A percentile compares a stretch with the other conserved stretches of the same genome.
Conservation (phyloP, 2,329 filamentous ascomycete species). For the Aquanectria penicillioides region DNA sequence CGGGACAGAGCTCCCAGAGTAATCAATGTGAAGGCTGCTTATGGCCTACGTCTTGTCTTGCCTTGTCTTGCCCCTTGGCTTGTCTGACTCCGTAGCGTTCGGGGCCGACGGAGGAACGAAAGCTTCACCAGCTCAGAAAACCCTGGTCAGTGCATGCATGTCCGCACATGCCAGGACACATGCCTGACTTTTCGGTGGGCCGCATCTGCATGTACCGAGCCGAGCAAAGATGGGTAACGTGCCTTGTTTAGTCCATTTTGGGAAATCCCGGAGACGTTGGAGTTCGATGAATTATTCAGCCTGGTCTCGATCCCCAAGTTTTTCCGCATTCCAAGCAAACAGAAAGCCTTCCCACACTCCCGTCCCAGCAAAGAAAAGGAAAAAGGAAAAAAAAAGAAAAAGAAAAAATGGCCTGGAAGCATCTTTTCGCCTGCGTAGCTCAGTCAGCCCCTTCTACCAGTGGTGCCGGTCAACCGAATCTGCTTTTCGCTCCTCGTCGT, state of each 20-base stretch:
- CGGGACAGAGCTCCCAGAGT: too few relatives aligned
- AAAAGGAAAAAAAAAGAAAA: too few relatives aligned
- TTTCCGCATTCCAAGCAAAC: too few relatives aligned
- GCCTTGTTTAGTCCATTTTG: constrained; percentile 23
- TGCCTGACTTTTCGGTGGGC: too few relatives aligned
- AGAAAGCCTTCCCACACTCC: too few relatives aligned
- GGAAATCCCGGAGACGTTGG: constrained; percentile 29
- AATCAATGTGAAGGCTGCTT: too few relatives aligned
- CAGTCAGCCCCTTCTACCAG: constrained; percentile 9
- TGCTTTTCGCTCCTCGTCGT: too few relatives aligned
- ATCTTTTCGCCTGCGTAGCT: not conserved
- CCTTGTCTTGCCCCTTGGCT: not conserved
- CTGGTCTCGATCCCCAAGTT: too few relatives aligned
- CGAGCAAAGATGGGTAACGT: not conserved
- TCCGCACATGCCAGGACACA: not conserved
- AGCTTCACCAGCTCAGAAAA: constrained; percentile 10
- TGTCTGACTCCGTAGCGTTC: not conserved
- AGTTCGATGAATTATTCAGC: too few relatives aligned
- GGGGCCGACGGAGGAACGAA: constrained; percentile 13
- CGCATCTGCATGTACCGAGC: constrained; percentile 1
- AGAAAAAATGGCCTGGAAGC: constrained; percentile 24
- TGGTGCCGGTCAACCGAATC: constrained; percentile 10
- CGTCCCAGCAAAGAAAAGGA: too few relatives aligned
- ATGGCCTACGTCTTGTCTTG: too few relatives aligned
- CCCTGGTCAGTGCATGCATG: constrained; percentile 6